phyloP scores from a whole-genome alignment of 148 eudicot genomes.

The Camellia granthamiana region DNA sequence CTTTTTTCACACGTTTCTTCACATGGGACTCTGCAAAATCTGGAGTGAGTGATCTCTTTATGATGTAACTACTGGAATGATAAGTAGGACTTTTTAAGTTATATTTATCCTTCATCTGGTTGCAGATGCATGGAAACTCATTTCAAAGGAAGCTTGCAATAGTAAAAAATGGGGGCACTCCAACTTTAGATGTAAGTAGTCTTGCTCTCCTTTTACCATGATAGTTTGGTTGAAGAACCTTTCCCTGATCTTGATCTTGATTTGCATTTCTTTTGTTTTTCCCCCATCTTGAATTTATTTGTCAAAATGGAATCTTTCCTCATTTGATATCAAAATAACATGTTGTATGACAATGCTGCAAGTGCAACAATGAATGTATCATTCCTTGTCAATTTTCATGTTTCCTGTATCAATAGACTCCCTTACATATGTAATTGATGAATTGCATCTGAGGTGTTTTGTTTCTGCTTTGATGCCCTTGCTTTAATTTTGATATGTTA shows the following conservation, averaged over 20 bases:
- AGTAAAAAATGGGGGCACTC: conserved; percentile 68
- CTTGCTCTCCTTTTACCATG: background rate
- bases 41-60: conserved; percentile 46
- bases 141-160: conserved; percentile 76
- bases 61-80: background rate
- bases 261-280: background rate
- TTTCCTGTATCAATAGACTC: background rate
- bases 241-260: conserved; percentile 4
- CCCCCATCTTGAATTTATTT: background rate
- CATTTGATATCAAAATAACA: background rate
- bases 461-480: background rate
- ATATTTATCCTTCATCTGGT: conserved; percentile 16
- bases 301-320: background rate
- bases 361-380: background rate
- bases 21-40: conserved; percentile 83
- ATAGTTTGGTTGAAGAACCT: background rate
- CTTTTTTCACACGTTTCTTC: conserved; percentile 90
- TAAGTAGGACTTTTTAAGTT: background rate
- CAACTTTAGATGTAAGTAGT: conserved; percentile 52
- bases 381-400: background rate
- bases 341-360: background rate
- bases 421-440: background rate
- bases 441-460: background rate
- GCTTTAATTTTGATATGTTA: background rate
- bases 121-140: conserved; percentile 94